Evolutionary conservation across 2,329 filamentous ascomycete genomes (phyloP), one percentile per base, ranked within the genome.

Genomic region (Chrysoporthe deuterocubensis): DNA sequence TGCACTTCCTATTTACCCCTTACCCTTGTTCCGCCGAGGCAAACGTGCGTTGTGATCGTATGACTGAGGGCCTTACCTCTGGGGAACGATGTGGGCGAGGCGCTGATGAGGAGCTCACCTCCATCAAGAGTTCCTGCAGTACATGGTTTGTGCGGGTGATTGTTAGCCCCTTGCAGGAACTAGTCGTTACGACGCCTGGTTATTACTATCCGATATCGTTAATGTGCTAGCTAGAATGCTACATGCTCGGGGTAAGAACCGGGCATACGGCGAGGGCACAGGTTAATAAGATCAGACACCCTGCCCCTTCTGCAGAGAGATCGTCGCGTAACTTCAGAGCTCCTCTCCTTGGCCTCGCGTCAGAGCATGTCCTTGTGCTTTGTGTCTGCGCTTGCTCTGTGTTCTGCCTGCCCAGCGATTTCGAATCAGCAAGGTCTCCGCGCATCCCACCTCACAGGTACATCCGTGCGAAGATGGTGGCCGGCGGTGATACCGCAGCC

Each of bases 391-490:
- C 16, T 44, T 21, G 37, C 14, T 40, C 16, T 32, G 21, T 48
- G 4, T 32, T 48, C 37, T 61, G 26, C 37, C 37, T 61, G 26
- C 21, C 21, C 50, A 16, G 26, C 50, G 50, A 34, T 34, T 16
- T 26, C 32, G 50, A 7, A 13, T 54, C 26, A 21, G 16, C 11
- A 21, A 26, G 32, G 26, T 32, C 11, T 13, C 14, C 50, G 21
- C 48, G 48, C n/a, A 26, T 32, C 9, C 21, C 21, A 16, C 54
- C 32, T 37, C 11, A 58, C 16, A 9, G 13, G 7, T 40, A 18
- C 34, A 21, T 50, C n/a, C 16, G 43, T 34, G 16, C 11, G 16
- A 46, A 62, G n/a, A 85, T 83, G 80, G 75, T 76, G 80, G 76
- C 83, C 82, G 76, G 73, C 61, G 74, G 71, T 42, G 74, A 73